Evolutionary conservation across 257 asterid genomes (phyloP).

Genomic region (Phtheirospermum japonicum): DNA sequence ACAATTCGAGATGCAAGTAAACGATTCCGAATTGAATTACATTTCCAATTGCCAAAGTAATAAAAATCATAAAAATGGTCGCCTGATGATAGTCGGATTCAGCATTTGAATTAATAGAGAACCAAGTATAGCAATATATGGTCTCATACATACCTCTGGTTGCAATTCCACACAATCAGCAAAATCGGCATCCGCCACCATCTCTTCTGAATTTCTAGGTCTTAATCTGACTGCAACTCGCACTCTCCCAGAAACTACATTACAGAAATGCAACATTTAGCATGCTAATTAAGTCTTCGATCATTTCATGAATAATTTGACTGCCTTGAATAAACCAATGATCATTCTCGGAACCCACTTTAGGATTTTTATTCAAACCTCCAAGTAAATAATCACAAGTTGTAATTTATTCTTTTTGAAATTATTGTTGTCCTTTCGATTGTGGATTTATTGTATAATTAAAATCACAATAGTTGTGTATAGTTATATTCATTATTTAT

Average conservation of each 20-base stretch:
- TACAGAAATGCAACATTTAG: constrained; percentile 18
- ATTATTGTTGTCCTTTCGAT: too few relatives aligned
- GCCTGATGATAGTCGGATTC: constrained; percentile 2
- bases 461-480: too few relatives aligned
- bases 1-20: constrained; percentile 9
- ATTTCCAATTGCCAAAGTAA: constrained; percentile 2
- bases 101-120: background rate
- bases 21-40: background rate
- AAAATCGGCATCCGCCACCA: constrained; percentile 77
- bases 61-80: constrained; percentile 6
- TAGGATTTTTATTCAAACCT: background rate
- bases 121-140: background rate
- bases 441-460: too few relatives aligned
- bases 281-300: constrained; percentile 8
- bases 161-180: constrained; percentile 92
- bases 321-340: constrained; percentile 8
- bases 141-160: constrained; percentile 61
- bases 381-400: background rate
- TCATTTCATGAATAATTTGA: constrained; percentile 11
- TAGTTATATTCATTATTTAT: too few relatives aligned
- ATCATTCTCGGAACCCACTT: background rate
- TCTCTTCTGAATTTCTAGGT: constrained; percentile 80
- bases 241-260: constrained; percentile 70
- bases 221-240: constrained; percentile 89
- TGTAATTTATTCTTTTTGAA: too few relatives aligned